Percentiles rank a stretch among this genome's conserved stretches.
These are phyloP conservation scores for Viola odorata DNA, from an alignment of 345 rosid genomes.

Conservation along the genomic window DNA sequence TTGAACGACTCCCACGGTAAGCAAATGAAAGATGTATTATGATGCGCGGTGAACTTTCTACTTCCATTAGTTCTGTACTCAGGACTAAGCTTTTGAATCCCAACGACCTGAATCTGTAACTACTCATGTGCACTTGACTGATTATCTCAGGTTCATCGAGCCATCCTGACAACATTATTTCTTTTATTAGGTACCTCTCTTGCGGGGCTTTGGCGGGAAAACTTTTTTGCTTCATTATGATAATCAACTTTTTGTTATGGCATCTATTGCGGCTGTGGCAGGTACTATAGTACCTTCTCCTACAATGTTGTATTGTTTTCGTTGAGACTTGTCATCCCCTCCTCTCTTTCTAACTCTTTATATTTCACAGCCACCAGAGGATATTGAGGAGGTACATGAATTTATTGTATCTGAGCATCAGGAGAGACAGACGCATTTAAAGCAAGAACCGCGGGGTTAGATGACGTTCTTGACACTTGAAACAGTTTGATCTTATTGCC, in stretches of 20 bases:
- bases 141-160: background rate
- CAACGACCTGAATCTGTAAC: background rate
- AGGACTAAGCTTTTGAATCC: background rate
- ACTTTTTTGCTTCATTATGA: conserved; percentile 88
- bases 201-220: conserved; percentile 98
- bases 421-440: conserved; percentile 7
- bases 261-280: conserved; percentile 53
- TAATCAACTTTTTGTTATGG: conserved; percentile 78
- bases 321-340: background rate
- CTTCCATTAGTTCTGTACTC: background rate
- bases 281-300: conserved; percentile 24
- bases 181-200: conserved; percentile 59
- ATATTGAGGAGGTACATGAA: conserved; percentile 75
- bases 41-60: background rate
- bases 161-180: background rate
- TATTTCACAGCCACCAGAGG: conserved; percentile 54
- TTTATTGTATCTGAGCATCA: conserved; percentile 16
- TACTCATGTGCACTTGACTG: background rate
- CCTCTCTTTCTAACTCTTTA: background rate
- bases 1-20: conserved; percentile 65
- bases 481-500: no score
- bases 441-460: background rate
- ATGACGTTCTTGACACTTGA: background rate
- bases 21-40: background rate
- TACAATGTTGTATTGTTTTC: background rate